Base-by-base conservation (phyloP, 2,329 filamentous ascomycete species). In the Orbilia ellipsospora region DNA sequence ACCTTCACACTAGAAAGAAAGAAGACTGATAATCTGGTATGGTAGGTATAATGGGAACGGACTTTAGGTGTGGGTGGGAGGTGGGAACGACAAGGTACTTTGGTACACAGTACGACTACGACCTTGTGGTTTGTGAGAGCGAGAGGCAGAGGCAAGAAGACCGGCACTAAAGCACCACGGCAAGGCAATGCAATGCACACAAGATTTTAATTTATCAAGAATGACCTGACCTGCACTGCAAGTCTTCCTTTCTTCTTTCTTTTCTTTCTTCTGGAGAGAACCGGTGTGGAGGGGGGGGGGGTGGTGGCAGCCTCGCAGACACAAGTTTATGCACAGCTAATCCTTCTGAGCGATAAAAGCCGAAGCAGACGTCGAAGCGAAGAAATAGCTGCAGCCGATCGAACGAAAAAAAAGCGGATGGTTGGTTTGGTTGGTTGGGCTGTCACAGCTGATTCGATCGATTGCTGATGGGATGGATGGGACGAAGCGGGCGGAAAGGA, bases 301-400 rank as follows among this genome's bases (percentile, higher is more conserved):
- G 28, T 44, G 60, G 59, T 54, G 67, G 56, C 56, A 28, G 51
- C 36, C 44, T 48, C 44, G 44, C 44, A 44, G 64, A n/a, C n/a
- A 23, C 18, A 51, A 51, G 54, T 18, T n/a, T 20, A 13, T 57
- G 6, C 52, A 59, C 65, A 70, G 66, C 66, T 70, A 16, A 13
- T 15, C 13, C 42, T 45, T 2, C 48, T 36, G 66, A 70, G 66
- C 51, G 66, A 70, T 62, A 69, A 69, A 62, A 62, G 57, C 28
- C 28, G 28, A 31, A 36, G 31, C 31, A 36, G 23, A 23, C 2
- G 31, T 36, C 31, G 31, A 70, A 70, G 66, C 57, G 66, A 70
- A 51, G 44, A 31, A 56, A 36, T 36, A 57, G 66, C 66, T 72
- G 67, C 67, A 72, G 67, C 59, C 31, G 67, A 72, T 72, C 67